Evolutionary conservation across 169 alveolate genomes (phyloP).

Genomic region (Amoebophrya sp.): DNA sequence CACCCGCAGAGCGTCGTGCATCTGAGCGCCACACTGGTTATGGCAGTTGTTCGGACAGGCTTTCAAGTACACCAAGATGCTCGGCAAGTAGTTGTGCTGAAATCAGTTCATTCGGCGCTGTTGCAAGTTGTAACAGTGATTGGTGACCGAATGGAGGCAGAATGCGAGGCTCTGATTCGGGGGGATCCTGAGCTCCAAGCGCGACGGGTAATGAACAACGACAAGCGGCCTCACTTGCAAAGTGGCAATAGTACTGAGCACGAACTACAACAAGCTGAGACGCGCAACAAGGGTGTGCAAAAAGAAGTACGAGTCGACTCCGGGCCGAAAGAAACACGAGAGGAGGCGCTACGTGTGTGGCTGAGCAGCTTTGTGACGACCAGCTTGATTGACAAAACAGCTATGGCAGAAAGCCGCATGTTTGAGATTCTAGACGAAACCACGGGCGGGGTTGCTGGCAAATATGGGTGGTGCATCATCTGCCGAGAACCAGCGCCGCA

Average conservation of each 20-base stretch:
- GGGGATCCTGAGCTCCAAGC: too few relatives aligned
- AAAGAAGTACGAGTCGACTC: too few relatives aligned
- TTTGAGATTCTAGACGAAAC: not conserved
- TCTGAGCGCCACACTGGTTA: not conserved
- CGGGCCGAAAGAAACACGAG: too few relatives aligned
- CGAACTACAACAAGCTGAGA: too few relatives aligned
- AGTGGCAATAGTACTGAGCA: too few relatives aligned
- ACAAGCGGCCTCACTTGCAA: too few relatives aligned
- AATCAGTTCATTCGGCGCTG: not conserved
- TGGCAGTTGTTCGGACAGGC: not conserved
- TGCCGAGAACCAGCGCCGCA: constrained; percentile 69
- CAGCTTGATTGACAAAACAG: too few relatives aligned
- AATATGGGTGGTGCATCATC: constrained; percentile 73
- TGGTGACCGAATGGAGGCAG: not conserved
- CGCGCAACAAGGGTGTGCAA: too few relatives aligned
- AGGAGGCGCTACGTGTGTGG: too few relatives aligned
- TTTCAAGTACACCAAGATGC: not conserved
- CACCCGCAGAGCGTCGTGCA: not conserved
- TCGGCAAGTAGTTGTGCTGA: not conserved
- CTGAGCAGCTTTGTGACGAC: too few relatives aligned
- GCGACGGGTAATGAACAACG: too few relatives aligned
- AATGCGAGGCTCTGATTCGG: not conserved
- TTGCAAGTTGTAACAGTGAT: not conserved
- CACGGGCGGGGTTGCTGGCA: not conserved
- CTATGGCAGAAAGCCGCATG: too few relatives aligned